Conservation (phyloP, 1,284 basidiomycete species). For the Fomitopsis palustris region DNA sequence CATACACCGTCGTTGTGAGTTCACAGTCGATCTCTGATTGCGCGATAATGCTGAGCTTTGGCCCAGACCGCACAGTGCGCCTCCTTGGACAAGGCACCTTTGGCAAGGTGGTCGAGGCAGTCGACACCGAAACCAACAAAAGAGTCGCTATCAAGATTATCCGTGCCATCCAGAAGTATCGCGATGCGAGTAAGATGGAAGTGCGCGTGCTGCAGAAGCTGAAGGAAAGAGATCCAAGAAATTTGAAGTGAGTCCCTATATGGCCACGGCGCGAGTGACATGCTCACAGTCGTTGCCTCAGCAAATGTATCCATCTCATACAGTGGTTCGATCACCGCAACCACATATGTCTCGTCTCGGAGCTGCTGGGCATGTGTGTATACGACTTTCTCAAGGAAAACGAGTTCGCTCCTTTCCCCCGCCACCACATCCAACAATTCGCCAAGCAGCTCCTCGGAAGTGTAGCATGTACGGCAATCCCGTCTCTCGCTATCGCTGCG, state of each 20-base stretch:
- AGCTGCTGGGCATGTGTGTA: slow-evolving; percentile 95
- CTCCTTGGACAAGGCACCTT: slow-evolving; percentile 98
- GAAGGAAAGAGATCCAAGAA: slow-evolving; percentile 86
- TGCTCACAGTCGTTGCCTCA: slow-evolving; percentile 29
- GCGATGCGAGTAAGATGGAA: slow-evolving; percentile 98
- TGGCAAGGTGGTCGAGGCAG: slow-evolving; percentile 96
- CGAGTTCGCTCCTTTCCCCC: slow-evolving; percentile 94
- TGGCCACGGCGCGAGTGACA: background rate
- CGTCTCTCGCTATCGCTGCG: background rate
- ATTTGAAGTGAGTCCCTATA: slow-evolving; percentile 71
- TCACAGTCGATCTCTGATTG: slow-evolving; percentile 8
- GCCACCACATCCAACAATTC: slow-evolving; percentile 94
- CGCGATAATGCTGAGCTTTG: slow-evolving; percentile 18
- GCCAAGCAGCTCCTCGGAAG: slow-evolving; percentile 90
- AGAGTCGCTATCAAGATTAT: slow-evolving; percentile 99
- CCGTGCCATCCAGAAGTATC: slow-evolving; percentile 93
- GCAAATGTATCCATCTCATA: slow-evolving; percentile 97
- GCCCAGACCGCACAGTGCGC: slow-evolving; percentile 81
- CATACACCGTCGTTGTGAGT: slow-evolving; percentile 79
- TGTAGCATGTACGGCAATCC: slow-evolving; percentile 80
- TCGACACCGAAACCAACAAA: slow-evolving; percentile 74
- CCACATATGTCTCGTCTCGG: slow-evolving; percentile 97
- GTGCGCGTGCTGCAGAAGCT: slow-evolving; percentile 92
- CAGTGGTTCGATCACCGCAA: slow-evolving; percentile 97
- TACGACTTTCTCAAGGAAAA: slow-evolving; percentile 99